A percentile compares a stretch with the other conserved stretches of the same genome.
Evolutionary conservation across 2,329 filamentous ascomycete genomes (phyloP).

Genomic region (Trichoderma atroviride): DNA sequence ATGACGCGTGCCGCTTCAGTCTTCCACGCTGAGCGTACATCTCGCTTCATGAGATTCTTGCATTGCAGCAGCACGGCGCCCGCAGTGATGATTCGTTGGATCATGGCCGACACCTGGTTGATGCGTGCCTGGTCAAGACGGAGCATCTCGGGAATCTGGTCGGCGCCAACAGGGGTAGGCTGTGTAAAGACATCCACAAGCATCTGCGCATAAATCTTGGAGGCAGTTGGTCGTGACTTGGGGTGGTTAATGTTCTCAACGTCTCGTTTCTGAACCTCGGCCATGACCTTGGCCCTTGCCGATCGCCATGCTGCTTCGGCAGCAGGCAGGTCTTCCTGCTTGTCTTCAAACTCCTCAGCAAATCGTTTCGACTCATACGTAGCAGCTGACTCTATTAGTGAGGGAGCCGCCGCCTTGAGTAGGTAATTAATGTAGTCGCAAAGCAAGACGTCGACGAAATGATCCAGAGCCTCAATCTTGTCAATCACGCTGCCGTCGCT

Average conservation of each 20-base stretch:
- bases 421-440: constrained; percentile 84
- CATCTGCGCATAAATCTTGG: constrained; percentile 75
- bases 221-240: constrained; percentile 63
- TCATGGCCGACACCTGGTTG: constrained; percentile 42
- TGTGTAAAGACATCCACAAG: constrained; percentile 75
- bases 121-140: constrained; percentile 69
- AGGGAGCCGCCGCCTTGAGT: constrained; percentile 70
- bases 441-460: constrained; percentile 75
- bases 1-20: constrained; percentile 72
- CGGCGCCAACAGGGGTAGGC: constrained; percentile 55
- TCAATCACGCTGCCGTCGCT: constrained; percentile 68
- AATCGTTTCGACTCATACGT: constrained; percentile 77
- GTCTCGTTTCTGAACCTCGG: constrained; percentile 69
- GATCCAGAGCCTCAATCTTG: constrained; percentile 73
- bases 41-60: constrained; percentile 81
- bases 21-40: constrained; percentile 78
- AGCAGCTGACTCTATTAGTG: constrained; percentile 69
- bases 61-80: constrained; percentile 76
- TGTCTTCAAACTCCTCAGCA: constrained; percentile 62
- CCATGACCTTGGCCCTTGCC: constrained; percentile 64
- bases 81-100: constrained; percentile 66
- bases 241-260: constrained; percentile 67
- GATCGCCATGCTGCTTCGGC: constrained; percentile 69
- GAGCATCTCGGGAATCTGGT: constrained; percentile 72
- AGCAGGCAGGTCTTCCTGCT: constrained; percentile 55